phyloP scores from a whole-genome alignment of 192 early-diverging fungal species.

The Linnemannia elongata region DNA sequence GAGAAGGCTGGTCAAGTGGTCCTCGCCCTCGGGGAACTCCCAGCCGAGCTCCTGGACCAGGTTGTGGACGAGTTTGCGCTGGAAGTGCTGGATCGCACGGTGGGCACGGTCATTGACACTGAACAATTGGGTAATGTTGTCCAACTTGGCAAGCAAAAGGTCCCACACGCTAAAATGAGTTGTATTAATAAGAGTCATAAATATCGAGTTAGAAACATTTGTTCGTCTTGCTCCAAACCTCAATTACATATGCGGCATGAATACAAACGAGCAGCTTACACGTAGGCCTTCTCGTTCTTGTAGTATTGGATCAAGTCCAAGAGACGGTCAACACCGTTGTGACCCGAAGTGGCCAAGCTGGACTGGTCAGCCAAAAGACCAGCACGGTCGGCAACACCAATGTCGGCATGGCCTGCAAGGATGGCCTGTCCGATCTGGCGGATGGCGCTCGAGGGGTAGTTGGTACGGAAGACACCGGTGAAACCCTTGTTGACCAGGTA shows the following conservation, averaged over 20 bases:
- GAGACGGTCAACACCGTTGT: slow-evolving; percentile 75
- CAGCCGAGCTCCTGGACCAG: slow-evolving; percentile 83
- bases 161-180: slow-evolving; percentile 62
- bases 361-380: slow-evolving; percentile 87
- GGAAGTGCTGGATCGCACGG: slow-evolving; percentile 74
- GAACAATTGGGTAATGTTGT: slow-evolving; percentile 66
- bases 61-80: slow-evolving; percentile 78
- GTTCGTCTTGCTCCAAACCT: slow-evolving; percentile 36
- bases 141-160: slow-evolving; percentile 59
- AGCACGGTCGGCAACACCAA: slow-evolving; percentile 77
- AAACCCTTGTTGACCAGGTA: slow-evolving; percentile 87
- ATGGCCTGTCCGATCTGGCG: slow-evolving; percentile 64
- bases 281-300: slow-evolving; percentile 80
- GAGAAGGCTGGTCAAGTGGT: slow-evolving; percentile 80
- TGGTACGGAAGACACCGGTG: slow-evolving; percentile 89
- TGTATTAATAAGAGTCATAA: slow-evolving; percentile 35
- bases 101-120: slow-evolving; percentile 70
- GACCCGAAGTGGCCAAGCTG: slow-evolving; percentile 80
- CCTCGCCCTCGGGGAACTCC: slow-evolving; percentile 80
- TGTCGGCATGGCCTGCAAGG: slow-evolving; percentile 57
- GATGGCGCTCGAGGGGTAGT: slow-evolving; percentile 69
- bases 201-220: slow-evolving; percentile 22
- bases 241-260: neutral
- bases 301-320: slow-evolving; percentile 82
- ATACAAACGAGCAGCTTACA: slow-evolving; percentile 52